A percentile compares a stretch with the other conserved stretches of the same genome.
These are phyloP conservation scores for Volvox carteri DNA, from an alignment of 163 green algal species.

Conservation along the genomic window DNA sequence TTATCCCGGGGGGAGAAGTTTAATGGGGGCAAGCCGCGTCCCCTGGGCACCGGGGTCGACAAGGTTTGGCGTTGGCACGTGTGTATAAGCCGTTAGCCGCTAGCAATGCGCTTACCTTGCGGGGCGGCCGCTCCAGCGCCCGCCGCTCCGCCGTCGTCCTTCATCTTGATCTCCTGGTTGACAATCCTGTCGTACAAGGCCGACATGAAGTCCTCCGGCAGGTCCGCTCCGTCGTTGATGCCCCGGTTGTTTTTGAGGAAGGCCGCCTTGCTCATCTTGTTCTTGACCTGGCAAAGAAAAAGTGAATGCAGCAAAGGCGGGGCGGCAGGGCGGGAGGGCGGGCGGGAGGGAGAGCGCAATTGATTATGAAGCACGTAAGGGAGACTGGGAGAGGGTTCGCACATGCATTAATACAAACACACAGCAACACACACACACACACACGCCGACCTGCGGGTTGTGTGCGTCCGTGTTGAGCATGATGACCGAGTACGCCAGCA, in stretches of 20 bases:
- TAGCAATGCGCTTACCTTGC: constrained; percentile 16
- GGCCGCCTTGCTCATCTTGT: constrained; percentile 90
- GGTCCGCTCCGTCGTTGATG: constrained; percentile 96
- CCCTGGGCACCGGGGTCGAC: too few relatives aligned
- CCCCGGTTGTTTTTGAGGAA: constrained; percentile 97
- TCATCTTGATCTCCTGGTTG: constrained; percentile 98
- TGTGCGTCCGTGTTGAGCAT: constrained; percentile 99
- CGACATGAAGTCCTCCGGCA: constrained; percentile 90
- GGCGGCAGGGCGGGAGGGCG: not conserved
- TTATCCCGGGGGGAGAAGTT: too few relatives aligned
- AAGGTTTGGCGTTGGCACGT: too few relatives aligned
- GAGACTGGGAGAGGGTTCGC: too few relatives aligned
- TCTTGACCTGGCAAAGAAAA: constrained; percentile 91
- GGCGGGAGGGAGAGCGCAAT: not conserved
- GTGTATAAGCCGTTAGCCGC: too few relatives aligned
- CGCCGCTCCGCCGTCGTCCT: constrained; percentile 63
- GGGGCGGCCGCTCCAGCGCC: not conserved
- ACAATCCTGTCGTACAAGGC: constrained; percentile 96
- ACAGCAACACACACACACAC: too few relatives aligned
- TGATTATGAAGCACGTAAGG: too few relatives aligned
- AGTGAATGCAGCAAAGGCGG: not conserved
- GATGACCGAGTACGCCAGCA: constrained; percentile 99
- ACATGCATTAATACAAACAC: too few relatives aligned
- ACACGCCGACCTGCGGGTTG: constrained; percentile 87
- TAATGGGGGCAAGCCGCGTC: too few relatives aligned